A percentile compares a stretch with the other conserved stretches of the same genome.
Conservation (phyloP, 768 basidiomycete genomes). For the Paxillus involutus region DNA sequence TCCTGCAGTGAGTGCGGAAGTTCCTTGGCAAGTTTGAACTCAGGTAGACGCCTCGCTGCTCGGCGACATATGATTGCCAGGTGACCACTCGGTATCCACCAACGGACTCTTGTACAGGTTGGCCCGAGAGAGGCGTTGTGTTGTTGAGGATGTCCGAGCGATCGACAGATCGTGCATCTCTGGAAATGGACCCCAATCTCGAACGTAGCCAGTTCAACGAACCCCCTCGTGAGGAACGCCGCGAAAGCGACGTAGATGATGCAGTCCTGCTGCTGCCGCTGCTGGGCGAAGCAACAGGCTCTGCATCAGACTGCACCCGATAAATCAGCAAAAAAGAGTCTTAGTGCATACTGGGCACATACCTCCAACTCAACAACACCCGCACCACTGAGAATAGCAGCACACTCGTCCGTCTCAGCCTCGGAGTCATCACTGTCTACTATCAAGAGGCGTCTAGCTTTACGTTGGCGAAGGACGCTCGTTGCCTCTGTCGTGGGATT, state of each 20-base stretch:
- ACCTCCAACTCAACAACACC: slow-evolving; percentile 7
- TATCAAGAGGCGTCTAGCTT: neutral
- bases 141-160: neutral
- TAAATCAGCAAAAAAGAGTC: slow-evolving; percentile 1
- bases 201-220: neutral
- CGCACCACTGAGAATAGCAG: slow-evolving; percentile 5
- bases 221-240: neutral
- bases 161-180: neutral
- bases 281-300: neutral
- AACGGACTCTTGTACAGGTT: neutral
- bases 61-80: slow-evolving; percentile 20
- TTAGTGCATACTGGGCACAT: neutral
- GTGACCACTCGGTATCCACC: slow-evolving; percentile 17
- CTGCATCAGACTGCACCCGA: slow-evolving; percentile 3
- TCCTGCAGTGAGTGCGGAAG: slow-evolving; percentile 68
- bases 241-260: slow-evolving; percentile 14
- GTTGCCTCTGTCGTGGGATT: neutral
- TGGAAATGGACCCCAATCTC: neutral
- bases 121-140: neutral
- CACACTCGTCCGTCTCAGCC: slow-evolving; percentile 11
- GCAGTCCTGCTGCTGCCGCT: slow-evolving; percentile 12
- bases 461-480: neutral
- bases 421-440: slow-evolving; percentile 7
- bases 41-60: slow-evolving; percentile 18
- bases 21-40: slow-evolving; percentile 40